Evolutionary conservation across 345 rosid species (phyloP).

Genomic region (Populus simonii): DNA sequence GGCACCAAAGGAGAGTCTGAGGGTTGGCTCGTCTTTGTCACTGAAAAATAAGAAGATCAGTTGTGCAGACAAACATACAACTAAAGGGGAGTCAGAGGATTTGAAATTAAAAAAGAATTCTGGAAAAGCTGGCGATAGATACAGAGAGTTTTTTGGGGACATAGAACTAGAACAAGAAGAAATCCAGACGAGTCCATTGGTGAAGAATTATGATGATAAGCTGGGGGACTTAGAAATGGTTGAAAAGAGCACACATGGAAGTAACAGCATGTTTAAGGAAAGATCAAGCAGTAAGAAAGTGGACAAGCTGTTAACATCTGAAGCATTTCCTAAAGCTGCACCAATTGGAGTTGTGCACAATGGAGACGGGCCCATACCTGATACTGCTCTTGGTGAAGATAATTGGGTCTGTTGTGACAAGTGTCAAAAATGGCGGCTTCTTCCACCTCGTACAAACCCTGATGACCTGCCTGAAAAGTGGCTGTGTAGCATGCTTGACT

Average conservation of each 20-base stretch:
- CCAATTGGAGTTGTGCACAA: slow-evolving; percentile 32
- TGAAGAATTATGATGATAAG: slow-evolving; percentile 30
- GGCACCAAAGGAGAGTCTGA: slow-evolving; percentile 39
- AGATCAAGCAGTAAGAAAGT: slow-evolving; percentile 37
- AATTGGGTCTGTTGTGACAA: slow-evolving; percentile 90
- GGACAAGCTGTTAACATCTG: slow-evolving; percentile 30
- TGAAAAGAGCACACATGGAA: slow-evolving; percentile 37
- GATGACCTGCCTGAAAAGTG: slow-evolving; percentile 81
- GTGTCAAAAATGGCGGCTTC: slow-evolving; percentile 91
- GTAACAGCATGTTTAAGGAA: slow-evolving; percentile 38
- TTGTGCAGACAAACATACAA: slow-evolving; percentile 25
- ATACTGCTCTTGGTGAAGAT: slow-evolving; percentile 48
- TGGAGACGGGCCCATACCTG: slow-evolving; percentile 36
- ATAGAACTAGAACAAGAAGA: slow-evolving; percentile 60
- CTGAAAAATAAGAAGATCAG: slow-evolving; percentile 48
- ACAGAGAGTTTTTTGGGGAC: slow-evolving; percentile 79
- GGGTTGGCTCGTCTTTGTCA: slow-evolving; percentile 36
- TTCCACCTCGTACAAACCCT: slow-evolving; percentile 66
- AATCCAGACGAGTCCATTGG: slow-evolving; percentile 36
- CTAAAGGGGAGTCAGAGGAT: slow-evolving; percentile 41
- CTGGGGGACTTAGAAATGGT: slow-evolving; percentile 35
- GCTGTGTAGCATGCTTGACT: slow-evolving; percentile 88
- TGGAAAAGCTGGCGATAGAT: slow-evolving; percentile 53
- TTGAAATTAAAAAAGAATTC: slow-evolving; percentile 41
- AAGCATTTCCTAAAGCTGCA: slow-evolving; percentile 27